These are phyloP conservation scores for Cetradonia linearis DNA, from an alignment of 495 filamentous ascomycete genomes.

Conservation along the genomic window DNA sequence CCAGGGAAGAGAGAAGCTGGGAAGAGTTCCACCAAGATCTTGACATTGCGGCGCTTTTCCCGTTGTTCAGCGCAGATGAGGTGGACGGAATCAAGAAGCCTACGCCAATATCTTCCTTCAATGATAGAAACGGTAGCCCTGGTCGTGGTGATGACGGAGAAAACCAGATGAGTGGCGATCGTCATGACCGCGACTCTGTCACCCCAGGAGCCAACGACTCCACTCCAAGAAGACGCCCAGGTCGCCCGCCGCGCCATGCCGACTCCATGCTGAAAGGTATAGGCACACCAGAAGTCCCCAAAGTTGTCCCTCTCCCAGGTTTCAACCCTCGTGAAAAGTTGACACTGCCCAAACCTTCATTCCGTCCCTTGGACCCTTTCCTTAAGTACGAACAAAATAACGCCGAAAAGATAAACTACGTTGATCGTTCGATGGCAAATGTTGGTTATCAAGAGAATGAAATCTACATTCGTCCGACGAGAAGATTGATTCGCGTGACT, in stretches of 20 bases:
- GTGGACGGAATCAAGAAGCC: conserved; percentile 51
- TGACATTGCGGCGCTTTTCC: conserved; percentile 70
- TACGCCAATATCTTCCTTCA: conserved; percentile 16
- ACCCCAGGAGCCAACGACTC: conserved; percentile 13
- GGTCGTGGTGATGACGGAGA: conserved; percentile 16
- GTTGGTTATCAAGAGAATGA: conserved; percentile 94
- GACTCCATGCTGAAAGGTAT: conserved; percentile 53
- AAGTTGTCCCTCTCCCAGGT: conserved; percentile 50
- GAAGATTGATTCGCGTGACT: conserved; percentile 63
- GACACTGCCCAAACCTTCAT: conserved; percentile 54
- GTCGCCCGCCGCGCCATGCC: conserved; percentile 50
- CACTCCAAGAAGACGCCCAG: conserved; percentile 46
- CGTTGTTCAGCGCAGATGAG: conserved; percentile 69
- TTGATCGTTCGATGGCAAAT: conserved; percentile 86
- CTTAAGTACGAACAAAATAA: conserved; percentile 51
- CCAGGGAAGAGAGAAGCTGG: conserved; percentile 90
- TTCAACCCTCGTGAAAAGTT: conserved; percentile 57
- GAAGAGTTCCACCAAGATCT: conserved; percentile 94
- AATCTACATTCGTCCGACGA: conserved; percentile 66
- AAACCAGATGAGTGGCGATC: conserved; percentile 11
- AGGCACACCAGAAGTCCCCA: conserved; percentile 47
- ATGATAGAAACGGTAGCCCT: conserved; percentile 13
- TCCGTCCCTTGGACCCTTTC: conserved; percentile 49
- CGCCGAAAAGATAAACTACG: conserved; percentile 53
- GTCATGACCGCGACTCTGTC: conserved; percentile 1